Evolutionary conservation across 768 basidiomycete species (phyloP).

Genomic region (Suillus bovinus): DNA sequence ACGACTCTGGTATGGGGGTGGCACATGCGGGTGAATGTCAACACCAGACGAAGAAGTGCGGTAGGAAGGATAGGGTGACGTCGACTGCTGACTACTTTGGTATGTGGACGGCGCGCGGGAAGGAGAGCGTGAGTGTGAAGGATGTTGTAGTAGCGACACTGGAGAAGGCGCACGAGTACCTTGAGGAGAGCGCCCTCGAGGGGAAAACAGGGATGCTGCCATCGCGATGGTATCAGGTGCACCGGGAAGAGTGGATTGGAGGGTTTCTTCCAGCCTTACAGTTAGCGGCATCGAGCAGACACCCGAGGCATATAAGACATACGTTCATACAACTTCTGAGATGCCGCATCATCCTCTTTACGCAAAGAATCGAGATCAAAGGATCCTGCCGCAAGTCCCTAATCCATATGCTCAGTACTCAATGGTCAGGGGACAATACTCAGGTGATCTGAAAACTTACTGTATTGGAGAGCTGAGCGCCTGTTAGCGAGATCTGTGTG

Average conservation of each 20-base stretch:
- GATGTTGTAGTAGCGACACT: slow-evolving; percentile 23
- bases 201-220: slow-evolving; percentile 34
- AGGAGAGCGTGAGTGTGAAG: slow-evolving; percentile 15
- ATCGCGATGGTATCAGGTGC: slow-evolving; percentile 32
- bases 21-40: slow-evolving; percentile 19
- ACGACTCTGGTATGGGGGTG: slow-evolving; percentile 24
- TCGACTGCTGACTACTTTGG: slow-evolving; percentile 5
- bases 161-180: slow-evolving; percentile 11
- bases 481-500: slow-evolving; percentile 56
- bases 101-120: slow-evolving; percentile 30
- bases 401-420: slow-evolving; percentile 9
- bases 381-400: slow-evolving; percentile 58
- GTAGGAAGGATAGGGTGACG: slow-evolving; percentile 1
- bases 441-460: slow-evolving; percentile 35
- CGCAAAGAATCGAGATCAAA: slow-evolving; percentile 48
- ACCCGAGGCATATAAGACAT: slow-evolving; percentile 33
- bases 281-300: slow-evolving; percentile 45
- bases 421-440: neutral
- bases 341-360: slow-evolving; percentile 38
- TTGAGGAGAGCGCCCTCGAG: slow-evolving; percentile 30
- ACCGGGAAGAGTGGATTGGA: slow-evolving; percentile 36
- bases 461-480: slow-evolving; percentile 56
- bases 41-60: slow-evolving; percentile 15
- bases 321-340: slow-evolving; percentile 49
- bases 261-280: slow-evolving; percentile 46